Percentiles rank a stretch among this genome's conserved stretches.
Evolutionary conservation across 148 eudicot species (phyloP).

Genomic region (Vaccinium darrowii): DNA sequence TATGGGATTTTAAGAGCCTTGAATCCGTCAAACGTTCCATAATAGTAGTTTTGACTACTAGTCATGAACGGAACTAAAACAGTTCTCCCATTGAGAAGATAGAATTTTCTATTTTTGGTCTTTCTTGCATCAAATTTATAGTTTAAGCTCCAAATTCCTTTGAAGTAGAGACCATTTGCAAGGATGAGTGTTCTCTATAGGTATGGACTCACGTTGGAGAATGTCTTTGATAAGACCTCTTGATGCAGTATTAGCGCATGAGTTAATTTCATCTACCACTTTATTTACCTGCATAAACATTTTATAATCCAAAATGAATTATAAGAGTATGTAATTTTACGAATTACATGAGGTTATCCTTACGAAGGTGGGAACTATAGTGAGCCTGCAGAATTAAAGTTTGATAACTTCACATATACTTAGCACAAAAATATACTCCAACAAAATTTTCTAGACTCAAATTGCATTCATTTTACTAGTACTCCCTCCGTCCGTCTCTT

Average conservation of each 20-base stretch:
- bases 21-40: neutral
- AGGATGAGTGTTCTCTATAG: neutral
- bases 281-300: neutral
- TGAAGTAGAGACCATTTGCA: conserved; percentile 17
- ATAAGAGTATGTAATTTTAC: too few species aligned
- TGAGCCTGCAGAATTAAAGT: too few species aligned
- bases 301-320: neutral
- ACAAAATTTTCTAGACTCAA: too few species aligned
- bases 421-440: too few species aligned
- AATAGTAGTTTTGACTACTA: neutral
- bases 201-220: neutral
- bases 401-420: too few species aligned
- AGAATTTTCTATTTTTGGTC: neutral
- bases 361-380: too few species aligned
- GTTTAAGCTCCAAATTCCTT: neutral
- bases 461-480: too few species aligned
- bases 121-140: neutral
- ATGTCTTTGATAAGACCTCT: neutral
- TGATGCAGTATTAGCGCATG: neutral
- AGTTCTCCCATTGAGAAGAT: neutral
- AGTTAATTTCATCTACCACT: neutral
- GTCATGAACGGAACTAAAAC: conserved; percentile 14
- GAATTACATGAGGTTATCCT: too few species aligned
- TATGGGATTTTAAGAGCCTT: neutral
- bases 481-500: too few species aligned